Percentiles rank a stretch among this genome's conserved stretches.
These are phyloP conservation scores for Ceratocystis colombiana DNA, from an alignment of 2,329 filamentous ascomycete genomes.

Conservation along the genomic window DNA sequence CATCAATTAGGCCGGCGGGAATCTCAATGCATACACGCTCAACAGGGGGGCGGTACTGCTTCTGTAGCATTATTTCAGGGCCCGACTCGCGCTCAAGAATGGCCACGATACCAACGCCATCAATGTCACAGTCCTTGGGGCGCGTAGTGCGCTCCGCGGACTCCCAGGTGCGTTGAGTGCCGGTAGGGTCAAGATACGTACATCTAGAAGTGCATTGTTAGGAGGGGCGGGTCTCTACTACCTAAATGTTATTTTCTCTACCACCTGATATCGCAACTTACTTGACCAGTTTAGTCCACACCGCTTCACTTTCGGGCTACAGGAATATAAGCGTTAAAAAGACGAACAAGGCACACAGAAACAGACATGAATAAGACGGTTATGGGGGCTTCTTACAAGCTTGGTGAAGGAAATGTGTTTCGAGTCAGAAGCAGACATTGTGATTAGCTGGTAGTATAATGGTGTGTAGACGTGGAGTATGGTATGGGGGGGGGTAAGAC, in stretches of 20 bases:
- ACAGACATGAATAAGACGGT: background rate
- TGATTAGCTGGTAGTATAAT: background rate
- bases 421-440: slow-evolving; percentile 25
- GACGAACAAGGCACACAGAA: background rate
- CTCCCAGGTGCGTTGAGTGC: slow-evolving; percentile 55
- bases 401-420: slow-evolving; percentile 25
- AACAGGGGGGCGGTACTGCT: slow-evolving; percentile 55
- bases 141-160: slow-evolving; percentile 61
- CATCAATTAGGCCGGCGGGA: slow-evolving; percentile 54
- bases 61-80: slow-evolving; percentile 53
- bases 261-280: slow-evolving; percentile 31
- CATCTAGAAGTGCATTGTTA: slow-evolving; percentile 36
- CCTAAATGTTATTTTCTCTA: no score
- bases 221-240: no score
- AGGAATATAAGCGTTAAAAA: background rate
- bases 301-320: slow-evolving; percentile 44
- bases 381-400: slow-evolving; percentile 17
- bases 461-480: no score
- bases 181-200: slow-evolving; percentile 54
- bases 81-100: slow-evolving; percentile 48
- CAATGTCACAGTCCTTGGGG: slow-evolving; percentile 50
- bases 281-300: slow-evolving; percentile 52
- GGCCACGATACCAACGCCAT: slow-evolving; percentile 64
- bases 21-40: slow-evolving; percentile 52
- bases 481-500: background rate